Evolutionary conservation across 2,329 filamentous ascomycete genomes (phyloP), one percentile per base, ranked within the genome.

Genomic region (Epichloe gansuensis): DNA sequence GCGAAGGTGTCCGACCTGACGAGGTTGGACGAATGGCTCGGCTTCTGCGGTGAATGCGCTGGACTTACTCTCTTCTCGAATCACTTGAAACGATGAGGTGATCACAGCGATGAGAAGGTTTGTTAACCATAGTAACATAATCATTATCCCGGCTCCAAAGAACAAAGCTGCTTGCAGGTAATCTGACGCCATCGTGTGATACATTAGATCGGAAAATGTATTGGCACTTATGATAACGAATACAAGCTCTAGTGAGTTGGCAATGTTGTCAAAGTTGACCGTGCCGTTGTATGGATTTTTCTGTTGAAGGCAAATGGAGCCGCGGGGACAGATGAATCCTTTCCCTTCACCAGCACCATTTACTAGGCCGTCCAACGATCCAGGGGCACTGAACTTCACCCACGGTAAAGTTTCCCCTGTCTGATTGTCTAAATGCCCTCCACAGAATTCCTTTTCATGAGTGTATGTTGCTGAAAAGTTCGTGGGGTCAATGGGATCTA

Each of bases 171-270:
- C 82, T 15, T 87, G 79, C 6, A 95, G 77, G 61, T 95, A 97
- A 65, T 98, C 93, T 27, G 88, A 94, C 62, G 95, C 82, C 50
- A 87, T 89, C 4, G 91, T 89, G 60, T 89, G 87, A 67, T 98
- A 98, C 74, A 98, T 89, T 50, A 97, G 72, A 66, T 97, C 89
- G 1, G 89, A 86, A 68, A 94, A 98, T 0, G 93, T 98, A 65
- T 98, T 98, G 47, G 89, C 91, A 61, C 89, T 95, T 88, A 98
- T 98, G 63, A 98, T 85, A 49, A 98, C 89, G 63, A 98, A 98
- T 2, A 98, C 90, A 53, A 97, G 74, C 69, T 98, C 89, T 50
- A 97, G 71, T 0, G 90, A 96, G 57, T 97, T 84, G 34, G 88
- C 70, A 41, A 98, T 94, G 64, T 97, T 91, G 71, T 98, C 93